Evolutionary conservation across 2,329 filamentous ascomycete genomes (phyloP), one percentile per base, ranked within the genome.

Genomic region (Penicillium sp.): DNA sequence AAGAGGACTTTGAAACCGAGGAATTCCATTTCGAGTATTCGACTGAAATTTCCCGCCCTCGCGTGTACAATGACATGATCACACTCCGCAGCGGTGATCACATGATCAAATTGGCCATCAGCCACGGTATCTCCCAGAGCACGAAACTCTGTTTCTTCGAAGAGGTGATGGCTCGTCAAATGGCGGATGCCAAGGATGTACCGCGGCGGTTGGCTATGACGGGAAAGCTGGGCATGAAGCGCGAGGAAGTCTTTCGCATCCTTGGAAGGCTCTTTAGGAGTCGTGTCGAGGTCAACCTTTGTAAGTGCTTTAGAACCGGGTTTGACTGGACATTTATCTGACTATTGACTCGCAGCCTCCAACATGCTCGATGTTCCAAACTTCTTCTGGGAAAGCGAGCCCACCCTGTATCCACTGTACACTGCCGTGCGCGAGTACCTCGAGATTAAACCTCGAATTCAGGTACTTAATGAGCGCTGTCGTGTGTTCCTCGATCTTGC

Each of bases 21-120:
- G 90, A 96, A 59, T 95, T 98, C 56, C 90, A 98, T 60, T 98
- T 98, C 59, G 89, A 96, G 64, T 98, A 98, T 70, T 94, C 86
- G 54, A 76, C 80, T 1, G 76, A 86, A 41, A 87, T 92, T 22
- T 83, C 88, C 45, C 79, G 89, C 33, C 92, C 92, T 3, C 79
- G 92, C 39, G 85, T 98, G 18, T 98, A 93, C 70, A 96, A 98
- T 66, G 92, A 98, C 64, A 98, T 98, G 92, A 96, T 98, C 55
- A 98, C 92, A 0, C 71, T 98, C 30, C 76, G 93, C 46, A 93
- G 87, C 43, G 82, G 86, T 26, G 92, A 98, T 67, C 92, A 98
- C 67, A 96, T 98, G 90, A 94, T 96, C 61, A 96, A 96, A 67
- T 74, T 98, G 11, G 88, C 90, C 22, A 98, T 98, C 70, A 93